These are phyloP conservation scores for Cordyceps farinosa DNA, from an alignment of 2,329 filamentous ascomycete genomes.

Conservation along the genomic window DNA sequence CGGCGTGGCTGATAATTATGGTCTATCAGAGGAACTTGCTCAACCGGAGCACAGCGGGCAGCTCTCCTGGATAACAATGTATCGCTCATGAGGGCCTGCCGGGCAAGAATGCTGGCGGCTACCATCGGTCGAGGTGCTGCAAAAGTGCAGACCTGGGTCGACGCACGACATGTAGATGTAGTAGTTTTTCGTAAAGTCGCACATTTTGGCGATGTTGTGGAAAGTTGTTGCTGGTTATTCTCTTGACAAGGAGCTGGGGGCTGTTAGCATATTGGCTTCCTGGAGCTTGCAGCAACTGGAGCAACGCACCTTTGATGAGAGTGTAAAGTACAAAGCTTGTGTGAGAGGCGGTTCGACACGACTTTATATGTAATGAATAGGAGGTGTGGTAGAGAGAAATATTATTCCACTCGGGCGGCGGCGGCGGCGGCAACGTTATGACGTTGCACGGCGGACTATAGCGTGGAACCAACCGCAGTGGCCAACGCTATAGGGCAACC, in stretches of 20 bases:
- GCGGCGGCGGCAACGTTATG: not conserved
- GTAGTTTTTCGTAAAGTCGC: slow-evolving; percentile 69
- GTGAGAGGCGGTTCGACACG: not conserved
- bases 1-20: not conserved
- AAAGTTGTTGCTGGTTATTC: not conserved
- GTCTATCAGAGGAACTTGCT: slow-evolving; percentile 7
- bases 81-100: slow-evolving; percentile 67
- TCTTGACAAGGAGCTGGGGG: not conserved
- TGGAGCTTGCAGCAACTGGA: not conserved
- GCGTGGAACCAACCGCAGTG: not conserved
- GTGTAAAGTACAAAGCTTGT: not conserved
- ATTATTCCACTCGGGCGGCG: not conserved
- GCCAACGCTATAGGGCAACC: slow-evolving; percentile 3
- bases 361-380: not conserved
- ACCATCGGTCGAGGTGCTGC: slow-evolving; percentile 65
- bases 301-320: not conserved
- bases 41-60: slow-evolving; percentile 46
- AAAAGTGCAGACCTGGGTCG: slow-evolving; percentile 68
- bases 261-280: not conserved
- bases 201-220: slow-evolving; percentile 41
- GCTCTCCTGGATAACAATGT: slow-evolving; percentile 65
- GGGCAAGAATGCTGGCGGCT: slow-evolving; percentile 56
- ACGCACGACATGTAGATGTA: slow-evolving; percentile 71
- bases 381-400: not conserved
- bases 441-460: not conserved